Base-by-base conservation (phyloP, 352 stramenopile genomes). In the Phytophthora niederhauseri region DNA sequence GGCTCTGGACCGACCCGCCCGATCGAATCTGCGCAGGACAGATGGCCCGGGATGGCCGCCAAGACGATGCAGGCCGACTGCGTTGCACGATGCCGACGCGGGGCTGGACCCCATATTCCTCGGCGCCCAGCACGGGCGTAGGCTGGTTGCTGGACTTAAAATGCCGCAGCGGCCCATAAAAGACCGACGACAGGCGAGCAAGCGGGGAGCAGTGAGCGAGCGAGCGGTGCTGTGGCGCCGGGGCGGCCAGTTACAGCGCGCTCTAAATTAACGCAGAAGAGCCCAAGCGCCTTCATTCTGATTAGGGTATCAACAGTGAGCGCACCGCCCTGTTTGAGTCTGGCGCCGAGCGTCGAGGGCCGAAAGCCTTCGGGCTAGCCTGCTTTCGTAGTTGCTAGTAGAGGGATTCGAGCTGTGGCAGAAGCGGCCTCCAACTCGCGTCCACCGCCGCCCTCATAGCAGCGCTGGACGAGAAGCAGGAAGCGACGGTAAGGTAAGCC, bases 131-230 rank as follows among this genome's bases (percentile, higher is more conserved):
- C 54, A 24, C 34, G 15, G 56, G 9, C 38, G 56, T 49, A 24
- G 45, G 30, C 31, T 20, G 6, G 24, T 58, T 20, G 48, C 68
- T 75, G 68, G 57, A 72, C 63, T 59, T 50, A 75, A 75, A 68
- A 51, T 57, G 38, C 52, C 57, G 51, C 30, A 57, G 17, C 8
- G 48, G 58, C 45, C 46, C 9, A 30, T 49, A 53, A 8, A 53
- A 53, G 46, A 6, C 46, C 20, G 46, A 49, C 59, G 65, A 68
- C 34, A 64, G 54, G 50, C 57, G 51, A 61, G 38, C 20, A 15
- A 50, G 31, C 15, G 30, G 30, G 8, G 30, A 8, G 30, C 30
- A 34, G 30, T 34, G 30, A 66, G 24, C 19, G 30, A 66, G 24
- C 19, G 6, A n/a, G 36, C 36, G 36, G 36, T 45, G 36, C 36